Evolutionary conservation across 2,329 filamentous ascomycete genomes (phyloP), one percentile per base, ranked within the genome.

Genomic region (Dactylellina haptotyla): DNA sequence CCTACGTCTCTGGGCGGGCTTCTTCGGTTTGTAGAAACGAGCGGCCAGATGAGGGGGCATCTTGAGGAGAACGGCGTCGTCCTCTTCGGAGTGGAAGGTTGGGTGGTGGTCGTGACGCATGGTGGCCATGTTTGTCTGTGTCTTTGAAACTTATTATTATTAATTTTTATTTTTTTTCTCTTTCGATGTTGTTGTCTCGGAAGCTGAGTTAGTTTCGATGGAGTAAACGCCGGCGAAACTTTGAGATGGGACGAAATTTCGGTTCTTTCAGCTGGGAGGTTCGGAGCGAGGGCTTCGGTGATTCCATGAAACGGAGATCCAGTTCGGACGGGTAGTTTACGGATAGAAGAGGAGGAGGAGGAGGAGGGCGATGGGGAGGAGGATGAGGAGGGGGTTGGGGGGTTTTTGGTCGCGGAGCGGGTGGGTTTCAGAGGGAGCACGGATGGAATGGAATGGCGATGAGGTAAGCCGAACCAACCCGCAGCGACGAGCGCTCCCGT

Each of bases 1-100:
- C 80, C 73, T 6, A 79, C 79, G 82, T 80, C 89, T 91, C 77
- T 89, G 88, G 76, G 89, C 88, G 75, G 84, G 86, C 76, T 87
- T 87, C 3, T 84, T 86, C 34, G 85, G 86, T 73, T 88, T 86
- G 81, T 91, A 91, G 83, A 94, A 92, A 75, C 90, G 89, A 61
- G 90, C 90, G 77, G 90, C 90, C 79, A 93, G 89, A 79, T 88
- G 89, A 28, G 90, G 88, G 59, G 91, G 91, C 48, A 90, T 90
- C 58, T 88, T 87, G 79, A 87, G 85, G 75, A 83, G 79, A 66
- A 61, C 54, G 43, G 59, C 26, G 10, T 73, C 67, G 18, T 73
- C 67, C 57, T 72, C 67, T 61, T 73, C 67, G 37, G 67, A 45
- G 41, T 73, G 67, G 20, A 73, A 73, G 25, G 61, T 56, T 18